Conservation (phyloP, 192 early-diverging fungal species). For the Chytriomyces sp. region DNA sequence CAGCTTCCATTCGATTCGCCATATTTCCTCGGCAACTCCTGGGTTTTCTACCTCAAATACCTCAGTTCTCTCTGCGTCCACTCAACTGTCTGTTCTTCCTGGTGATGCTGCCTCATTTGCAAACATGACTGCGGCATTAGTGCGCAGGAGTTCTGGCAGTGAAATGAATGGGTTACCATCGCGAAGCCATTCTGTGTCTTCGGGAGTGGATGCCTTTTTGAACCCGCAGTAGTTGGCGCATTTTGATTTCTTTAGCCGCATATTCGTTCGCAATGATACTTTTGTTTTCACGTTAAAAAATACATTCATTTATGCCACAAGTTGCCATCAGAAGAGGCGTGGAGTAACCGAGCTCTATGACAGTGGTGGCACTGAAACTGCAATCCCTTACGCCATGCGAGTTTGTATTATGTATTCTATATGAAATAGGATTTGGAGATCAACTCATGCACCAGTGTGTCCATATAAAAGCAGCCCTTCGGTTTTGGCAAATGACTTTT, state of each 20-base stretch:
- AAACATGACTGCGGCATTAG: neutral
- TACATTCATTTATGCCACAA: no score
- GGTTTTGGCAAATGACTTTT: no score
- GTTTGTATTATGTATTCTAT: neutral
- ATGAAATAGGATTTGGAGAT: neutral
- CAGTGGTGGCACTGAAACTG: no score
- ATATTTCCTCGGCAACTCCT: constrained; percentile 33
- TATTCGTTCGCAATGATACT: no score
- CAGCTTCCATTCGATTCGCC: constrained; percentile 24
- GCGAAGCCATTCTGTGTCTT: neutral
- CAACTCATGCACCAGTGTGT: neutral
- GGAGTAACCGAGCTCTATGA: no score
- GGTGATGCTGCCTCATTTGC: neutral
- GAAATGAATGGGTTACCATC: neutral
- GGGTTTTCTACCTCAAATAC: constrained; percentile 31
- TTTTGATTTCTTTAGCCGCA: no score
- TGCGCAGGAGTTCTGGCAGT: neutral
- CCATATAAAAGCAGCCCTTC: no score
- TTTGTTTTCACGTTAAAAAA: no score
- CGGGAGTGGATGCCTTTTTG: no score
- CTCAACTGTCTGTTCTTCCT: constrained; percentile 19
- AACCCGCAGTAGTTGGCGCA: no score
- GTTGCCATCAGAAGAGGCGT: no score
- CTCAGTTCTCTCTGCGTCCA: constrained; percentile 22
- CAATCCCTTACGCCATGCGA: neutral